Base-by-base conservation (phyloP, 2,329 filamentous ascomycete genomes). In the Penicillium sp. region DNA sequence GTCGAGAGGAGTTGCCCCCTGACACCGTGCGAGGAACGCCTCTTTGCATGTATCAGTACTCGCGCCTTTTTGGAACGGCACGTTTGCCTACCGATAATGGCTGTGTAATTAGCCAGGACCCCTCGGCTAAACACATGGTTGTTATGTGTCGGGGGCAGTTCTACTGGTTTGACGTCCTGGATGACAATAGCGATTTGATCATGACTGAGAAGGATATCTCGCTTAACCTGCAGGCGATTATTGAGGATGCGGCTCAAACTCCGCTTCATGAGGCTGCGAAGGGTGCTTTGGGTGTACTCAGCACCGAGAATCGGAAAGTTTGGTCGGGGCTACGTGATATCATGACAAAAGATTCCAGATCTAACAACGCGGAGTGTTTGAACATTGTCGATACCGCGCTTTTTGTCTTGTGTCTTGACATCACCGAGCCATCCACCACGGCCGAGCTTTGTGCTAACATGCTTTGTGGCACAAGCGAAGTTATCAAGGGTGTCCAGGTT, bases 41-140 rank as follows among this genome's bases (percentile, higher is more conserved):
- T 0, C 77, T 98, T 17, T 93, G 88, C 76, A 98, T 98, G 93
- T 95, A 96, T 68, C 93, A 98, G 68, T 97, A 95, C 72, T 95
- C 91, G 0, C 81, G 91, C 17, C 76, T 98, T 26, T 98, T 98
- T 62, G 93, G 93, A 45, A 97, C 93, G 1, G 90, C 93, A 40
- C 82, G 93, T 57, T 87, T 98, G 8, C 93, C 93, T 0, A 97
- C 91, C 0, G 88, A 95, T 28, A 84, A 93, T 64, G 93, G 93
- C 5, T 98, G 93, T 66, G 86, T 95, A 60, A 97, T 98, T 62
- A 89, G 90, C 56, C 90, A 97, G 66, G 90, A 97, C 62, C 87
- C 89, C 0, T 81, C 84, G n/a, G 88, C 91, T 3, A 95, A 89
- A 71, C 93, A 98, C 67, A 77, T 98, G 33, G 86, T 96, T 9